Conservation (phyloP, 306 rosid species). For the Prunus kanzakura region DNA sequence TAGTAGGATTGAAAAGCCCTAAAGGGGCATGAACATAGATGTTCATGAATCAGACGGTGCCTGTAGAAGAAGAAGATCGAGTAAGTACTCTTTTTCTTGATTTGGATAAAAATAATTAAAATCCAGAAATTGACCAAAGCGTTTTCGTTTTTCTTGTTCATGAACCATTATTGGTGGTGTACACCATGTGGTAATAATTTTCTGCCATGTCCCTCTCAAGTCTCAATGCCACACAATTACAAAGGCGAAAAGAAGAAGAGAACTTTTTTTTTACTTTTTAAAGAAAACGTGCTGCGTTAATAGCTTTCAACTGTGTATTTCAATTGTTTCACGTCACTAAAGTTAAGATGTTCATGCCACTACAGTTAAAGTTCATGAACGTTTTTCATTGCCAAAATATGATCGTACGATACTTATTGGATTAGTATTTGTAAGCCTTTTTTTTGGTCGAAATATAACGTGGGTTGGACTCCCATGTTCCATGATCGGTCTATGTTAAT, state of each 20-base stretch:
- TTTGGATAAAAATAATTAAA: neutral
- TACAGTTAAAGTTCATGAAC: no score
- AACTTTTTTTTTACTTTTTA: no score
- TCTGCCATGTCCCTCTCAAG: neutral
- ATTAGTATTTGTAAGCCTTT: no score
- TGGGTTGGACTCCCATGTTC: neutral
- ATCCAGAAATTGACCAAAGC: no score
- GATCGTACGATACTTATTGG: no score
- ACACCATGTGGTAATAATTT: neutral
- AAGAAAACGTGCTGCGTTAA: no score
- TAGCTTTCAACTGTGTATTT: no score
- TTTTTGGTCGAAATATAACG: no score
- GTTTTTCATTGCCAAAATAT: no score
- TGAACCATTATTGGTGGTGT: neutral
- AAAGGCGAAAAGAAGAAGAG: no score
- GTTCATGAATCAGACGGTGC: neutral
- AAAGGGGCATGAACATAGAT: neutral
- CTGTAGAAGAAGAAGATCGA: neutral
- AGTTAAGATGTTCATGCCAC: no score
- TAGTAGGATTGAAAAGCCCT: neutral
- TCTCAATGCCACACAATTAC: neutral
- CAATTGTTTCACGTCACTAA: no score
- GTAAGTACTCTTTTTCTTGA: neutral
- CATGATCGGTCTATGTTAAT: neutral
- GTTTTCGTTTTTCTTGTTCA: neutral